Base-by-base conservation (phyloP, 805 yeast species). In the Naumovozyma baii region DNA sequence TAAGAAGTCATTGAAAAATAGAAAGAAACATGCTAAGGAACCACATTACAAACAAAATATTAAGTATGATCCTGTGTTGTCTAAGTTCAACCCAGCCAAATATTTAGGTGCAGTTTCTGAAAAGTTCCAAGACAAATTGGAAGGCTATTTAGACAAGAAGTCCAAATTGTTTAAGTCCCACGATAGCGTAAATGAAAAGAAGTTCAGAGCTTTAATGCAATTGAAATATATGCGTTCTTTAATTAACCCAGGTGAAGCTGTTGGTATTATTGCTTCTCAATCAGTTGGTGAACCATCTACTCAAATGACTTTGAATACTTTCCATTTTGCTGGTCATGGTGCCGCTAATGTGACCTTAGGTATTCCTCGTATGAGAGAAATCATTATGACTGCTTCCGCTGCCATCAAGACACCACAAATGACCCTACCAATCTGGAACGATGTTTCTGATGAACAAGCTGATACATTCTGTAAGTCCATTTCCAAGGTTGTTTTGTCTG, bases 241-340 rank as follows among this genome's bases (percentile, higher is more conserved):
- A 49, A 80, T 92, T 39, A 76, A 86, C 54, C 97, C 99, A 3
- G 98, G 99, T 61, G 99, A 92, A 64, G 78, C 96, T 38, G 97
- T 92, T 40, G 99, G 99, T 67, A 88, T 92, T 57, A 81, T 94
- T 67, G 99, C 98, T 5, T 83, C 96, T 17, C 97, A 92, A 67
- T 87, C 96, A 39, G 80, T 92, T 62, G 99, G 99, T 67, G 99
- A 92, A 66, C 99, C 99, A 38, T 86, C 96, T 3, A 92, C 99
- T 3, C 99, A 92, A 70, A 92, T 92, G 99, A 92, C 99, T 14
- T 75, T 85, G 56, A 85, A 85, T 63, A 85, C 95, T 35, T 85
- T 85, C 85, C 95, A 92, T 71, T 92, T 92, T 59, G 99, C 99
- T 54, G 99, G 99, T 63, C 98, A 94, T 69, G 99, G 99, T 78